Base-by-base conservation (phyloP, 306 rosid genomes). In the Echinosophora koreensis region DNA sequence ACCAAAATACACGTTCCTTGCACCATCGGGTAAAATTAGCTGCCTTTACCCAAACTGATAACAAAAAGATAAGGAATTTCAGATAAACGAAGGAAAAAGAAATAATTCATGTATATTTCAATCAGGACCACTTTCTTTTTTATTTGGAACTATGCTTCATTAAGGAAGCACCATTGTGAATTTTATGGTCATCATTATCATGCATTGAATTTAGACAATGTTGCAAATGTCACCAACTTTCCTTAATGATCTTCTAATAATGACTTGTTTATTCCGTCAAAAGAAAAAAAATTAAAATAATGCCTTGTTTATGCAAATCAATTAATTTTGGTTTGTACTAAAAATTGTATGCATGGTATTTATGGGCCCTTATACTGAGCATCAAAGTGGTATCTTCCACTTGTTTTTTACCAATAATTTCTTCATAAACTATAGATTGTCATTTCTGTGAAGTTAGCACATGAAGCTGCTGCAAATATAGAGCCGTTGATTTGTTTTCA, bases 401-500 rank as follows among this genome's bases (percentile, higher is more conserved):
- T 16, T 54, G 6, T 47, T 77, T 44, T 71, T 16, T 9, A 4
- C 64, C 78, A 69, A 41, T 37, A 77, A 46, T 15, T 42, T 59
- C 14, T 17, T 34, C 8, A 27, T 2, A 84, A 80, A 66, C 46
- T 12, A 73, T 58, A 37, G 5, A 78, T 18, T 57, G 49, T 46
- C 41, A 70, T 69, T 32, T 63, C 77, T 35, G 44, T 18, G 28
- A 79, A 51, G 22, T 18, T 39, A 9, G 73, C 83, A 77, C 85
- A 80, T 68, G 87, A 67, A 52, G 28, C 17, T 69, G 41, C 41
- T 54, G 81, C 66, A 49, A 67, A 42, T 22, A 73, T 65, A 10
- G 80, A 86, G 87, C 91, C 93, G 88, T 88, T 88, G 74, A 77
- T 71, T 41, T 80, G 88, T 84, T 82, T 69, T 76, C 80, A 52